A percentile compares a stretch with the other conserved stretches of the same genome.
Conservation (phyloP, 768 basidiomycete genomes). For the Suillus ampliporus region DNA sequence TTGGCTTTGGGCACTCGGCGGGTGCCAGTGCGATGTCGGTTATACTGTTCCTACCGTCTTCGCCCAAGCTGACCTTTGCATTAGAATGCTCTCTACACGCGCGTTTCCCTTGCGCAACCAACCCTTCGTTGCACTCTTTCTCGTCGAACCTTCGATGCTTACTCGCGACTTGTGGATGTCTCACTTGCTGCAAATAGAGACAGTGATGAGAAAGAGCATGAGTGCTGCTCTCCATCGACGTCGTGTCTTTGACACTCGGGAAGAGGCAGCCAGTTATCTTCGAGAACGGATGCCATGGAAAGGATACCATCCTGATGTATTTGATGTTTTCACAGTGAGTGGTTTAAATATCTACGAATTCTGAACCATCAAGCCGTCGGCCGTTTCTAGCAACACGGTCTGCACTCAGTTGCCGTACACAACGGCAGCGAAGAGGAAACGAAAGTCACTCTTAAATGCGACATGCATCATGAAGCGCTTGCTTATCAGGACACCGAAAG, state of each 20-base stretch:
- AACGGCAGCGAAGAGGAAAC: conserved; percentile 23
- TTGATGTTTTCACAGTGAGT: conserved; percentile 47
- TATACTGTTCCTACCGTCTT: background rate
- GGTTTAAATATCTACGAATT: background rate
- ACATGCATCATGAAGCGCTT: conserved; percentile 49
- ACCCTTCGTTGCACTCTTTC: conserved; percentile 45
- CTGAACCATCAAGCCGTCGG: conserved; percentile 10
- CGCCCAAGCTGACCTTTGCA: background rate
- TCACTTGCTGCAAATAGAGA: conserved; percentile 44
- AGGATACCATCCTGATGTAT: conserved; percentile 48
- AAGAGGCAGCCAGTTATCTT: conserved; percentile 50
- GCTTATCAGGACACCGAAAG: conserved; percentile 51
- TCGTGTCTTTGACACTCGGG: conserved; percentile 46
- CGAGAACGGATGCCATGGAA: conserved; percentile 51
- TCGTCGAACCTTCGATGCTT: conserved; percentile 52
- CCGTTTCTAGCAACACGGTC: conserved; percentile 16
- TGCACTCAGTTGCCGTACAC: background rate
- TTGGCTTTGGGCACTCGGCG: conserved; percentile 51
- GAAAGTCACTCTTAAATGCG: conserved; percentile 45
- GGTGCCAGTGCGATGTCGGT: conserved; percentile 48
- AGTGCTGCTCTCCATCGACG: conserved; percentile 43
- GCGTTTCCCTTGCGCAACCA: conserved; percentile 30
- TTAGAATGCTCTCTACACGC: conserved; percentile 46
- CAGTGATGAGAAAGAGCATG: conserved; percentile 44
- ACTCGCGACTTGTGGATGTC: conserved; percentile 43